phyloP scores from a whole-genome alignment of 2,329 filamentous ascomycete genomes.

The Leptodontidium sp. region DNA sequence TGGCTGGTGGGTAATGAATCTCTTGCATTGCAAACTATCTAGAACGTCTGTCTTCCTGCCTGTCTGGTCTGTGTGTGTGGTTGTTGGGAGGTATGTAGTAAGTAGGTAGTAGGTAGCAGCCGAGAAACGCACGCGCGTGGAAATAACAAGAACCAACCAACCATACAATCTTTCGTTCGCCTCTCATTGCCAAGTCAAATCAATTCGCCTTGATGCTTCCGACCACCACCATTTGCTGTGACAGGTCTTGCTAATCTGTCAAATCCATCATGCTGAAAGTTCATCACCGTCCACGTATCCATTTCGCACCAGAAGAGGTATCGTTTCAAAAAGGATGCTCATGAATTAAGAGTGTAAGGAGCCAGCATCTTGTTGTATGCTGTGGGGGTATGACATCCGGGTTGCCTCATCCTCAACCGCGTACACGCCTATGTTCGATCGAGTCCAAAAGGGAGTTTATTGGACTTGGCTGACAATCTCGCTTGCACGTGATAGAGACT shows the following conservation, averaged over 20 bases:
- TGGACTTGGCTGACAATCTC: slow-evolving; percentile 89
- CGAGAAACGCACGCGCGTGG: slow-evolving; percentile 26
- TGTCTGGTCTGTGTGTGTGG: background rate
- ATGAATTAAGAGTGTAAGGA: slow-evolving; percentile 35
- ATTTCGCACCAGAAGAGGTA: slow-evolving; percentile 42
- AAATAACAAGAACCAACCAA: slow-evolving; percentile 22
- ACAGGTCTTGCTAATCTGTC: slow-evolving; percentile 23
- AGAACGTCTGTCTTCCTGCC: slow-evolving; percentile 24
- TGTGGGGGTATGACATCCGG: slow-evolving; percentile 28
- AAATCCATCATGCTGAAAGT: slow-evolving; percentile 30
- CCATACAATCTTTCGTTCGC: slow-evolving; percentile 22
- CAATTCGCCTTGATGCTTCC: slow-evolving; percentile 36
- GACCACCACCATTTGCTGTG: slow-evolving; percentile 18
- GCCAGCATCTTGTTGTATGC: slow-evolving; percentile 33
- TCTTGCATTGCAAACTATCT: slow-evolving; percentile 35
- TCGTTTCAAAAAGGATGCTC: slow-evolving; percentile 41
- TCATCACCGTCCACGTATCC: slow-evolving; percentile 37
- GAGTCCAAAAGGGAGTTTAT: slow-evolving; percentile 37
- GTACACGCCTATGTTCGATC: slow-evolving; percentile 32
- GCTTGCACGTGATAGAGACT: slow-evolving; percentile 85
- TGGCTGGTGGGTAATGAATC: slow-evolving; percentile 28
- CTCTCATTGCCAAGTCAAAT: slow-evolving; percentile 25
- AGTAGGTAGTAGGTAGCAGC: slow-evolving; percentile 19
- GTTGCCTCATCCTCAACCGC: slow-evolving; percentile 27
- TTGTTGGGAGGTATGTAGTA: slow-evolving; percentile 18